These are phyloP conservation scores for Aspergillus funiculosus DNA, from an alignment of 495 filamentous ascomycete genomes.

Conservation along the genomic window DNA sequence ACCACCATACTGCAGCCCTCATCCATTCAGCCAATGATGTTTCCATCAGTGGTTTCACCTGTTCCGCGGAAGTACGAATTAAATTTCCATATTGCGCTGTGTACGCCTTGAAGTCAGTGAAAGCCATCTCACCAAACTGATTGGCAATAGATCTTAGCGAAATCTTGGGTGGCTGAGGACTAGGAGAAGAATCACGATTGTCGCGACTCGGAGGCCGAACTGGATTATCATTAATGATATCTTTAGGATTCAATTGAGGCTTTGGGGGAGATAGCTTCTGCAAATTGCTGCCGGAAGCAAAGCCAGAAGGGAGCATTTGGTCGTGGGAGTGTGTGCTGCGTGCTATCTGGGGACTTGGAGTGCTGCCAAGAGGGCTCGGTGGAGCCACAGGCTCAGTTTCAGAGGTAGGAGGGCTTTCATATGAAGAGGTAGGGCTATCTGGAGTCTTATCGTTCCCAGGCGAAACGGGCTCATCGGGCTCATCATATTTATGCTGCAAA, in stretches of 20 bases:
- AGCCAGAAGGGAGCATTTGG: constrained; percentile 17
- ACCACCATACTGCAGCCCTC: constrained; percentile 79
- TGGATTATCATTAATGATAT: constrained; percentile 6
- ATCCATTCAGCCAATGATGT: constrained; percentile 60
- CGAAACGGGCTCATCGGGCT: constrained; percentile 27
- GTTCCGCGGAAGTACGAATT: constrained; percentile 66
- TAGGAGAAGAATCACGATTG: constrained; percentile 21
- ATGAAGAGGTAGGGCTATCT: constrained; percentile 24
- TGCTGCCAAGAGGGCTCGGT: constrained; percentile 17
- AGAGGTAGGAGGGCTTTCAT: constrained; percentile 30
- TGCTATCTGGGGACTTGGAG: constrained; percentile 11
- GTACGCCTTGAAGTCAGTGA: constrained; percentile 60
- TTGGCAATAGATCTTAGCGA: constrained; percentile 38
- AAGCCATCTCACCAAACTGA: constrained; percentile 54
- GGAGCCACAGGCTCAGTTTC: constrained; percentile 23
- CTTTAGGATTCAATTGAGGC: constrained; percentile 5
- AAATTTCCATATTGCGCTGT: constrained; percentile 61
- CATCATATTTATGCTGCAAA: constrained; percentile 46
- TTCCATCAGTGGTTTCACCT: constrained; percentile 54
- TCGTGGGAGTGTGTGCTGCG: constrained; percentile 7
- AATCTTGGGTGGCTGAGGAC: constrained; percentile 34
- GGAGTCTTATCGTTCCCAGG: constrained; percentile 23
- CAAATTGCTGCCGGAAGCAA: constrained; percentile 19
- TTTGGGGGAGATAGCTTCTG: constrained; percentile 17
- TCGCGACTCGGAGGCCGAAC: constrained; percentile 21